Conservation (phyloP, 495 filamentous ascomycete genomes). For the Hypoxylon trugodes region DNA sequence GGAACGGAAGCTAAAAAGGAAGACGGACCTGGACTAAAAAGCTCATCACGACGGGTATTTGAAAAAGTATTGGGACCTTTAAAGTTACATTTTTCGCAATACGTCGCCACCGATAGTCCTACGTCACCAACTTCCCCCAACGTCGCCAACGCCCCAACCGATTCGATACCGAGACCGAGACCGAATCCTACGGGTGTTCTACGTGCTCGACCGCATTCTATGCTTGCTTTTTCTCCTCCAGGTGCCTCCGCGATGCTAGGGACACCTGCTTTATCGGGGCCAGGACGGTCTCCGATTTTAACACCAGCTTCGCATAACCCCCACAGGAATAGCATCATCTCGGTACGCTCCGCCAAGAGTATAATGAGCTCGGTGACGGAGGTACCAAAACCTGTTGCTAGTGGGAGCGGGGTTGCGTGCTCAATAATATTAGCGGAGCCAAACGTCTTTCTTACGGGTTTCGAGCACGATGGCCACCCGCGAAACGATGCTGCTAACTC, state of each 20-base stretch:
- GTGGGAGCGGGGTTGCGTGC: constrained; percentile 75
- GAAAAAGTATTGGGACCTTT: constrained; percentile 54
- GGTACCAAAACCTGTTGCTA: constrained; percentile 73
- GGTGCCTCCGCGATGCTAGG: constrained; percentile 37
- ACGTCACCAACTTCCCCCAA: constrained; percentile 12
- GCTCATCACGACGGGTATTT: constrained; percentile 45
- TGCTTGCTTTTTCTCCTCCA: constrained; percentile 38
- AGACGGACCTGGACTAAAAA: constrained; percentile 28
- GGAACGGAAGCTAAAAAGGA: constrained; percentile 33
- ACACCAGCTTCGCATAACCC: constrained; percentile 31
- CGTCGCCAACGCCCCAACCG: not conserved
- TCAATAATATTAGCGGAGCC: constrained; percentile 87
- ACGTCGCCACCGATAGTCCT: constrained; percentile 20
- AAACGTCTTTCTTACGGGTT: constrained; percentile 87
- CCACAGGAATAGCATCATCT: constrained; percentile 55
- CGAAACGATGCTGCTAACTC: constrained; percentile 62
- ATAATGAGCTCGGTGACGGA: constrained; percentile 55
- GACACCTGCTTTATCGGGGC: constrained; percentile 36
- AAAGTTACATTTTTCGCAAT: constrained; percentile 33
- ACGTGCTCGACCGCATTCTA: constrained; percentile 30
- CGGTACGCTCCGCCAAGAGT: constrained; percentile 54
- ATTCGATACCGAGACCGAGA: constrained; percentile 17
- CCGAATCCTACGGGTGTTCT: constrained; percentile 11
- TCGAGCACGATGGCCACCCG: constrained; percentile 79
- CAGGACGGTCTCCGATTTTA: constrained; percentile 36